Percentiles rank a stretch among this genome's conserved stretches.
Conservation (phyloP, 257 asterid genomes). For the Linderniella brevidens region DNA sequence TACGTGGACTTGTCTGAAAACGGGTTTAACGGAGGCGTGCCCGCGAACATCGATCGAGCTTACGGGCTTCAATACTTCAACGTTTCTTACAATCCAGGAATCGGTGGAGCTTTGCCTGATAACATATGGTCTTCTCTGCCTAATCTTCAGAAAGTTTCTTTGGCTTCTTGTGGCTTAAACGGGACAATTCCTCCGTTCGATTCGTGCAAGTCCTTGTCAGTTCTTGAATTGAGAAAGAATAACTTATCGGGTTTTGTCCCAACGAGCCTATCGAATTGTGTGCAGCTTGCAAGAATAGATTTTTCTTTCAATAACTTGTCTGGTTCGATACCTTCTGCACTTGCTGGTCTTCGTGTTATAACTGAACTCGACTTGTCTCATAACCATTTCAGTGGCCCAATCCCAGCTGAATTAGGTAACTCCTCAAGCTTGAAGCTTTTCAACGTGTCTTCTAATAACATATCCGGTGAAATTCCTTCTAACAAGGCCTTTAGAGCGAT, state of each 20-base stretch:
- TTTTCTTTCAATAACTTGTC: slow-evolving; percentile 49
- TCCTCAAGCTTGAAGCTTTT: slow-evolving; percentile 42
- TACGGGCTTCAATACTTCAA: slow-evolving; percentile 49
- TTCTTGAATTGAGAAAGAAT: slow-evolving; percentile 58
- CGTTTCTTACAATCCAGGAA: slow-evolving; percentile 58
- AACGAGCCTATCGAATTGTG: slow-evolving; percentile 45
- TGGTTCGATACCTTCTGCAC: slow-evolving; percentile 48
- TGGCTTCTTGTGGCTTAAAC: slow-evolving; percentile 49
- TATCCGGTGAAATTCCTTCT: slow-evolving; percentile 72
- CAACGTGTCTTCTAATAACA: slow-evolving; percentile 64
- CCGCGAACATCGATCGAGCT: slow-evolving; percentile 31
- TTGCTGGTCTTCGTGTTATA: slow-evolving; percentile 43
- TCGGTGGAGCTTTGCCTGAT: slow-evolving; percentile 51
- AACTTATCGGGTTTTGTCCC: slow-evolving; percentile 55
- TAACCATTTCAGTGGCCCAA: slow-evolving; percentile 42
- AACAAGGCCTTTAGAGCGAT: slow-evolving; percentile 27
- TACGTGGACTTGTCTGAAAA: slow-evolving; percentile 82
- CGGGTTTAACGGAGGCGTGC: slow-evolving; percentile 52
- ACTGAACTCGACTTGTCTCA: slow-evolving; percentile 45
- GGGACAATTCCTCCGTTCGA: slow-evolving; percentile 63
- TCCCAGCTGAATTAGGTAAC: slow-evolving; percentile 35
- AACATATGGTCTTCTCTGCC: slow-evolving; percentile 48
- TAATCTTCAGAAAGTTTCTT: slow-evolving; percentile 59
- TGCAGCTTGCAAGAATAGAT: slow-evolving; percentile 39
- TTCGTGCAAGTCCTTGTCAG: slow-evolving; percentile 36